A percentile compares a stretch with the other conserved stretches of the same genome.
phyloP scores from a whole-genome alignment of 1,284 basidiomycete species.

The Cerrena zonata region DNA sequence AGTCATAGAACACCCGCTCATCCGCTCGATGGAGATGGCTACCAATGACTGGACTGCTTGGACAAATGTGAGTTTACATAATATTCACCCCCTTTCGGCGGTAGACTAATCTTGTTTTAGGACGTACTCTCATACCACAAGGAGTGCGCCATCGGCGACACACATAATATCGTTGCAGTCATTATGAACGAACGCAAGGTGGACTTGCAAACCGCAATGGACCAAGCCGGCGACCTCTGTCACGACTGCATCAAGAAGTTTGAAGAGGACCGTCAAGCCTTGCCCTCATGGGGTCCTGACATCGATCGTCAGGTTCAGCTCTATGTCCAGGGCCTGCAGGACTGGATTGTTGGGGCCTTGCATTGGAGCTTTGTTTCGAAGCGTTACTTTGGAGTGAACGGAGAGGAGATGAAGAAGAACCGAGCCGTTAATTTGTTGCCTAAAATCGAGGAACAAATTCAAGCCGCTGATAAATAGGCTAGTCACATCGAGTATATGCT shows the following conservation, averaged over 20 bases:
- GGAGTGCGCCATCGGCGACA: slow-evolving; percentile 36
- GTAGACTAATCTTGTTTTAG: slow-evolving; percentile 18
- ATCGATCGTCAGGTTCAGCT: slow-evolving; percentile 30
- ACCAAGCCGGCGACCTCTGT: slow-evolving; percentile 37
- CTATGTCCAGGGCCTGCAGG: slow-evolving; percentile 33
- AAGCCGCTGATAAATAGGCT: no score
- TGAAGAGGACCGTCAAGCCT: slow-evolving; percentile 23
- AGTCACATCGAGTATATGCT: no score
- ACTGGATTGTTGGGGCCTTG: slow-evolving; percentile 38
- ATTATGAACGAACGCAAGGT: slow-evolving; percentile 31
- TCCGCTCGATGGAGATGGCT: slow-evolving; percentile 30
- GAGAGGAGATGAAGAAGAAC: slow-evolving; percentile 22
- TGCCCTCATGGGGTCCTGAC: slow-evolving; percentile 35
- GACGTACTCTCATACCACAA: slow-evolving; percentile 42
- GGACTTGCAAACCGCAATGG: slow-evolving; percentile 34
- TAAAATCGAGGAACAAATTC: no score
- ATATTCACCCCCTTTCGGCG: not conserved
- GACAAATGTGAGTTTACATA: slow-evolving; percentile 32
- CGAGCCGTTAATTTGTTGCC: slow-evolving; percentile 25
- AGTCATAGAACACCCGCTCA: slow-evolving; percentile 30
- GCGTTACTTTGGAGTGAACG: slow-evolving; percentile 34
- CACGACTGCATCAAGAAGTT: slow-evolving; percentile 33
- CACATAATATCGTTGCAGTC: slow-evolving; percentile 38
- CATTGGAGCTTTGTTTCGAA: no score
- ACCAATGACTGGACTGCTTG: slow-evolving; percentile 37